Base-by-base conservation (phyloP, 495 filamentous ascomycete species). In the Durotheca rogersii region DNA sequence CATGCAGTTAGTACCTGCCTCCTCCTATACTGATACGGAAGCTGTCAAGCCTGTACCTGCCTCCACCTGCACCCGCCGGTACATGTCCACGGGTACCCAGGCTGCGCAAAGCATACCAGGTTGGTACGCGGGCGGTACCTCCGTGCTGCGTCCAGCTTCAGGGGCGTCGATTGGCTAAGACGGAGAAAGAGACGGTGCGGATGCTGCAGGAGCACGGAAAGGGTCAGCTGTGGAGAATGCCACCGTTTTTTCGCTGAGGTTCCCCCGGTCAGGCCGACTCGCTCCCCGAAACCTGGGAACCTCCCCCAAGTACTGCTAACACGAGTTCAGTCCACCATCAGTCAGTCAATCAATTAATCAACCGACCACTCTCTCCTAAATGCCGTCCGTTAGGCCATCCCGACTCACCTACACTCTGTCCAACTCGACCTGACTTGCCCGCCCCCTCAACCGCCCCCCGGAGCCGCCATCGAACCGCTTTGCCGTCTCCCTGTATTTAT, bases 101-200 rank as follows among this genome's bases (percentile, higher is more conserved):
- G n/a, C n/a, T n/a, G n/a, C n/a, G n/a, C n/a, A n/a, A n/a, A n/a
- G n/a, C n/a, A n/a, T n/a, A n/a, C n/a, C n/a, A n/a, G n/a, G n/a
- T n/a, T n/a, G n/a, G n/a, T n/a, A n/a, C n/a, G n/a, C n/a, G n/a
- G n/a, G n/a, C n/a, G n/a, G n/a, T n/a, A n/a, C n/a, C n/a, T n/a
- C n/a, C n/a, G n/a, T n/a, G n/a, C n/a, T n/a, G n/a, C n/a, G n/a
- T n/a, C n/a, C n/a, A n/a, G n/a, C n/a, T n/a, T n/a, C 41, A 54
- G 41, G 56, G 56, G 6, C 38, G 39, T 21, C 19, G 9, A 56
- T 60, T 56, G 57, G 57, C 3, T 37, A 48, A 47, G 35, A 45
- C 57, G 57, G 57, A 60, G 51, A 60, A 60, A 60, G 47, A 52
- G 57, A 60, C 34, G 57, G 57, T 17, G 57, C 57, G 57, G 51